These are phyloP conservation scores for Irpex rosettiformis DNA, from an alignment of 1,284 basidiomycete genomes.

Conservation along the genomic window DNA sequence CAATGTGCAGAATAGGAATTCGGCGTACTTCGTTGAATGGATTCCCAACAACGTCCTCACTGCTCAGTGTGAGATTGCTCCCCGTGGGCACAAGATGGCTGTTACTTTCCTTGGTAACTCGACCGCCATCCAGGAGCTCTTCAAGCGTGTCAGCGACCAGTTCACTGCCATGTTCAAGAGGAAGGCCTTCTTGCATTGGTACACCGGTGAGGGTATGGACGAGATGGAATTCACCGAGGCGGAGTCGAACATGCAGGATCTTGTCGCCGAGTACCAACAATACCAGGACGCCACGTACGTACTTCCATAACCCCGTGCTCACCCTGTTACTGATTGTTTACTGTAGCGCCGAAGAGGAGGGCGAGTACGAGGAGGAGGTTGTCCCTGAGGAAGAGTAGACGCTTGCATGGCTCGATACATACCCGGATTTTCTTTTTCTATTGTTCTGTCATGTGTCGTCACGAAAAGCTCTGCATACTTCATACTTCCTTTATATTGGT, in stretches of 20 bases:
- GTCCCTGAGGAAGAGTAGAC: conserved; percentile 54
- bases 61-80: conserved; percentile 94
- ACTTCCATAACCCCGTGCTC: not conserved
- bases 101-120: conserved; percentile 98
- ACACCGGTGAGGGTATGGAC: conserved; percentile 98
- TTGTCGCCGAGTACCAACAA: conserved; percentile 93
- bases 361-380: conserved; percentile 76
- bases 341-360: conserved; percentile 72
- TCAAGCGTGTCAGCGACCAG: conserved; percentile 96
- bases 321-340: not conserved
- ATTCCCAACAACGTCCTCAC: conserved; percentile 97
- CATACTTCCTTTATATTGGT: conserved; percentile 34
- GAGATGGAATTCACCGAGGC: conserved; percentile 98
- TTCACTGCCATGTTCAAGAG: conserved; percentile 99
- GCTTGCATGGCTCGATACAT: conserved; percentile 13
- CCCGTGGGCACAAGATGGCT: conserved; percentile 92
- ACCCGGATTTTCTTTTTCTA: conserved; percentile 13
- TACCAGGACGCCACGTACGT: conserved; percentile 93
- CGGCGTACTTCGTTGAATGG: conserved; percentile 98
- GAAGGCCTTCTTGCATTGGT: conserved; percentile 99
- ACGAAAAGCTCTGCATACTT: conserved; percentile 28
- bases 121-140: conserved; percentile 94
- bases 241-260: conserved; percentile 95
- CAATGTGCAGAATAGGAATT: conserved; percentile 96
- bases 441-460: conserved; percentile 17